Conservation (phyloP, 345 rosid species). For the Sapria himalayana region DNA sequence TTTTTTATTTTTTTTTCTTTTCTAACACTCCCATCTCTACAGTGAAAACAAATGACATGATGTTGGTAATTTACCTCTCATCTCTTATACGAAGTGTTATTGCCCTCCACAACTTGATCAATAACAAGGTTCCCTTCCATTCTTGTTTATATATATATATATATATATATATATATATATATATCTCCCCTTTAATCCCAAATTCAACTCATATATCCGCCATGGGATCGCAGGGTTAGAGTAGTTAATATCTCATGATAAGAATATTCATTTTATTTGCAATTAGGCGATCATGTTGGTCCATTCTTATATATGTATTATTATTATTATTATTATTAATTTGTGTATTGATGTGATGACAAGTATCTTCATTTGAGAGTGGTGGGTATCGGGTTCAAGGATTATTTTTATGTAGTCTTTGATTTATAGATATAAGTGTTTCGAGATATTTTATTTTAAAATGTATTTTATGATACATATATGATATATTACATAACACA, state of each 20-base stretch:
- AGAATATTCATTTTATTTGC: neutral
- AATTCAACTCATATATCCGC: neutral
- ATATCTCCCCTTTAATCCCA: neutral
- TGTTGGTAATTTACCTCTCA: slow-evolving; percentile 64
- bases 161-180: neutral
- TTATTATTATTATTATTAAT: too few species aligned
- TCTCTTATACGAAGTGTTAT: slow-evolving; percentile 68
- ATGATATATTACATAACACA: too few species aligned
- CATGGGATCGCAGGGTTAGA: neutral
- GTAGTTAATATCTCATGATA: neutral
- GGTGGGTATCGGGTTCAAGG: too few species aligned
- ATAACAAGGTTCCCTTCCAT: slow-evolving; percentile 42
- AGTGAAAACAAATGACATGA: slow-evolving; percentile 88
- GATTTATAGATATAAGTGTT: too few species aligned
- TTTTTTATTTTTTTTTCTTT: slow-evolving; percentile 2
- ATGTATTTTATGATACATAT: too few species aligned
- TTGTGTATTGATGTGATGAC: too few species aligned
- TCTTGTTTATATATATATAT: neutral
- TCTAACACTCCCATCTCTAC: slow-evolving; percentile 10
- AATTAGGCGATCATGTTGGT: neutral
- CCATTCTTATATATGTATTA: too few species aligned
- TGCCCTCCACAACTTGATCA: slow-evolving; percentile 89
- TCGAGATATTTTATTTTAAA: too few species aligned
- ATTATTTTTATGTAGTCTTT: too few species aligned
- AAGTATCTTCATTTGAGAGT: too few species aligned